Base-by-base conservation (phyloP, 139 green algal genomes). In the Asterochloris sp. region DNA sequence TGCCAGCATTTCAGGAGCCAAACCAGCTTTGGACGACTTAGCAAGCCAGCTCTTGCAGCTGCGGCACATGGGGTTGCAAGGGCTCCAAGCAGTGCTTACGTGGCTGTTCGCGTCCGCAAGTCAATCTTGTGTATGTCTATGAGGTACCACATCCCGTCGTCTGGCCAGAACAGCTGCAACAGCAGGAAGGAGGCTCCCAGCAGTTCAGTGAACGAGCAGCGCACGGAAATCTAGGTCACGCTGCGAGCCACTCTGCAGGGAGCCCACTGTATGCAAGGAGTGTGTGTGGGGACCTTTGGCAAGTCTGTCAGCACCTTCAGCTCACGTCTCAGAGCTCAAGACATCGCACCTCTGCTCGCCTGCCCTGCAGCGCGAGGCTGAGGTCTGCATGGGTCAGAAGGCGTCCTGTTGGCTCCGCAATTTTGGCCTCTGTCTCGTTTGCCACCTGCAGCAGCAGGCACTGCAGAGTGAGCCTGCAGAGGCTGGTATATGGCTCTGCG, bases 71-170 rank as follows among this genome's bases (percentile, higher is more conserved):
- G 38, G 38, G 38, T 54, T 54, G 38, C 66, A 71, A 21, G 21
- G 9, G 4, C 17, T 71, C 17, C 66, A 71, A 71, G 66, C 66
- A 71, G n/a, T 24, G n/a, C 91, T 89, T 81, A 96, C 93, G 92
- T 95, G 69, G 94, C 94, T 54, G 91, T 88, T 27, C 87, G 89
- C 19, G 78, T 91, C 78, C 88, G 89, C 11, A 87, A 76, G 81
- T 96, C 92, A 47, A 96, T 64, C 12, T 71, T 86, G 77, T 94
- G 89, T 19, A 98, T 95, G 66, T 94, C 83, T 14, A 97, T 92
- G 0, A 94, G 85, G 83, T 98, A 97, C 94, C 94, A 97, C 80
- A 94, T 88, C 15, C 86, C 85, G 87, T 98, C 94, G 81, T 98
- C 95, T 1, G 95, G 95, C 95, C 95, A 98, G 83, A 94, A 97